These are phyloP conservation scores for Pythium sukuiense DNA, from an alignment of 352 stramenopile genomes.

Conservation along the genomic window DNA sequence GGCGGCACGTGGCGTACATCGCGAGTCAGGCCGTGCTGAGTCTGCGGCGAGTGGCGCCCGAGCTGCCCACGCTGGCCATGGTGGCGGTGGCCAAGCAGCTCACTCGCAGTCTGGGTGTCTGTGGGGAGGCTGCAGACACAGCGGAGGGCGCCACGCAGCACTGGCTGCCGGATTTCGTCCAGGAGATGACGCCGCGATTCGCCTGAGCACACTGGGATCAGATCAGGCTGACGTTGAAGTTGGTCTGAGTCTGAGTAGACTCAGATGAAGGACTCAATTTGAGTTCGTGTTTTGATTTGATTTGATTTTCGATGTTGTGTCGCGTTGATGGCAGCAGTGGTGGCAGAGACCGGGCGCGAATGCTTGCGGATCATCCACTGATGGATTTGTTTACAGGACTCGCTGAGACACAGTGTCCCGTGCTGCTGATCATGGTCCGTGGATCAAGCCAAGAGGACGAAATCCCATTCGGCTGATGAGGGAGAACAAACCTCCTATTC, in stretches of 20 bases:
- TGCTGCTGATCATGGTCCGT: too few species aligned
- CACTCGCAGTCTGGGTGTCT: background rate
- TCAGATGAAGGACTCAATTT: background rate
- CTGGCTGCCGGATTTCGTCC: constrained; percentile 22
- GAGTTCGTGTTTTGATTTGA: too few species aligned
- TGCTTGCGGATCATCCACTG: background rate
- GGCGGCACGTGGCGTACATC: constrained; percentile 10
- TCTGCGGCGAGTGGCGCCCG: constrained; percentile 20
- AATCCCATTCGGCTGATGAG: too few species aligned
- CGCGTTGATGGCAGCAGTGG: background rate
- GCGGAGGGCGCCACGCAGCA: constrained; percentile 11
- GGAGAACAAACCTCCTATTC: too few species aligned
- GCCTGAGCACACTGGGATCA: background rate
- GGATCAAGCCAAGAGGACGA: too few species aligned
- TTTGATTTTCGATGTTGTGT: background rate
- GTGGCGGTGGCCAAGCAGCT: constrained; percentile 15
- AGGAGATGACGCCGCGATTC: constrained; percentile 6
- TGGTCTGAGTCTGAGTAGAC: background rate
- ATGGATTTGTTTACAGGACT: constrained; percentile 3
- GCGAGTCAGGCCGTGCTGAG: constrained; percentile 24
- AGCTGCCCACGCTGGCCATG: constrained; percentile 27
- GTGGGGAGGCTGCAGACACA: background rate
- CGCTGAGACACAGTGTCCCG: background rate
- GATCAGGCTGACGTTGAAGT: background rate
- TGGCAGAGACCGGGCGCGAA: background rate